These are phyloP conservation scores for Talinum fruticosum DNA, from an alignment of 148 eudicot species.

Conservation along the genomic window DNA sequence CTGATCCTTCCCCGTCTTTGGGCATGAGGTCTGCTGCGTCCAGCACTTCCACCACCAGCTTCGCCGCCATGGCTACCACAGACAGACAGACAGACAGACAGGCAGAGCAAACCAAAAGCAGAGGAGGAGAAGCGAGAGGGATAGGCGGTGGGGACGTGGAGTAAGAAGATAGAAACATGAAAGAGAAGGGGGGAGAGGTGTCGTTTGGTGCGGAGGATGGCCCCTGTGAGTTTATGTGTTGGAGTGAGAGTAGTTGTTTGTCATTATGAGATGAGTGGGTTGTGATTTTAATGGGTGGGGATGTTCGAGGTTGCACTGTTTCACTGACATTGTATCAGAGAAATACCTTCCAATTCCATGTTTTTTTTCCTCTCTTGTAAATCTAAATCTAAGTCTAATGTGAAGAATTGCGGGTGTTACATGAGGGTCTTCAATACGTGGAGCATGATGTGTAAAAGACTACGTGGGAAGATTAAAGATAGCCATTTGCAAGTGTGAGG, in stretches of 20 bases:
- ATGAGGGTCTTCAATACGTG: not conserved
- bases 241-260: slow-evolving; percentile 9
- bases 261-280: slow-evolving; percentile 24
- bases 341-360: not conserved
- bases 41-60: slow-evolving; percentile 65
- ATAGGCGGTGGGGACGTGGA: slow-evolving; percentile 13
- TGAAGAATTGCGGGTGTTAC: not conserved
- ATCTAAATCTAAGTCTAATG: not conserved
- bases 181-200: slow-evolving; percentile 22
- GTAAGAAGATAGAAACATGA: slow-evolving; percentile 10
- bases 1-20: slow-evolving; percentile 93
- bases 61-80: slow-evolving; percentile 45
- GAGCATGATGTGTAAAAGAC: not conserved
- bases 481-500: not conserved
- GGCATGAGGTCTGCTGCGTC: slow-evolving; percentile 88
- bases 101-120: not conserved
- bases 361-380: no score
- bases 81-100: not conserved
- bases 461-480: not conserved
- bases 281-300: slow-evolving; percentile 17
- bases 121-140: not conserved
- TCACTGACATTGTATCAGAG: not conserved
- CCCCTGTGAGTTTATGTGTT: slow-evolving; percentile 10
- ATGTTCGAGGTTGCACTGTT: slow-evolving; percentile 7
- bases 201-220: slow-evolving; percentile 29